Base-by-base conservation (phyloP, 345 rosid genomes). In the Garcia nutans region DNA sequence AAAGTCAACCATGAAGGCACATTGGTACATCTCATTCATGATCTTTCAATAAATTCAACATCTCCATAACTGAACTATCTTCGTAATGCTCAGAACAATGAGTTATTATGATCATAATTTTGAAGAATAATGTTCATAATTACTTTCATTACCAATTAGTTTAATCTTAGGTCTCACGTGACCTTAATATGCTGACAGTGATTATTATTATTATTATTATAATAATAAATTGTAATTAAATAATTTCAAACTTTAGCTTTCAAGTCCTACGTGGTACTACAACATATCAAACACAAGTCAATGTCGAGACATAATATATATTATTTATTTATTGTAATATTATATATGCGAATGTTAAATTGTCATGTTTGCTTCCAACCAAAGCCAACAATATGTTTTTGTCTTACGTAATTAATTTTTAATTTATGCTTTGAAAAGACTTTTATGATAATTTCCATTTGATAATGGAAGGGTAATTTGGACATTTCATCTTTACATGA, bases 281-380 rank as follows among this genome's bases (percentile, higher is more conserved):
- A 55, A 8, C 0, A 15, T 19, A 16, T 33, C n/a, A 73, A 26
- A 58, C 20, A 62, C 44, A 73, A 20, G 79, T 79, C 81, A 76
- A 82, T 69, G 82, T 79, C 80, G 77, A 72, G 23, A 66, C 56
- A 37, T 73, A 47, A 17, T 59, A 68, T 23, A 47, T 74, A 61
- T 23, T 16, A n/a, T 37, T 37, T 37, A 37, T 37, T 33, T 33
- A 33, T 33, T 33, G 3, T 33, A 33, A 33, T 33, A 33, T 33
- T 33, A 33, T 33, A 33, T 28, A 28, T 33, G 3, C 41, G 41
- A 37, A 37, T 4, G 7, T 78, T 77, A 57, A 28, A 28, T 15
- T 52, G 45, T 72, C 78, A 0, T 56, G 49, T 62, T 73, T 5
- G 23, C 49, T 73, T 59, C 41, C 50, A 22, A 74, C 64, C 71